Conservation (phyloP, 2,329 filamentous ascomycete species). For the Biscogniauxia marginata region DNA sequence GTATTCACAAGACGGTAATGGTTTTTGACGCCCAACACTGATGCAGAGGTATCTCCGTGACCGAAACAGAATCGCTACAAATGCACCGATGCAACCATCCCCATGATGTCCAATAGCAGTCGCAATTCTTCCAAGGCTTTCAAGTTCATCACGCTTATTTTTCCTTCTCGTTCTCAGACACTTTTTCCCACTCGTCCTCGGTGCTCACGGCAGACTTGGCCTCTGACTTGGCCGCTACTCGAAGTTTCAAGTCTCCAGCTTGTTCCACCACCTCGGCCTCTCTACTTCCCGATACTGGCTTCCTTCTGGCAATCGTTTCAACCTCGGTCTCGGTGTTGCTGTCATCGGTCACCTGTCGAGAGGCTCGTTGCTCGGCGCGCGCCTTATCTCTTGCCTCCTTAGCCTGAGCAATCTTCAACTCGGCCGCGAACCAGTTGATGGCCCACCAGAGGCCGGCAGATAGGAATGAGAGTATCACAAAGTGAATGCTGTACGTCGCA, state of each 20-base stretch:
- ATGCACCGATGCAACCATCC: conserved; percentile 6
- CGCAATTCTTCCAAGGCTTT: conserved; percentile 1
- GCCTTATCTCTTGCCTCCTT: conserved; percentile 43
- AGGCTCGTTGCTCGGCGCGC: conserved; percentile 35
- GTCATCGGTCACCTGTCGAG: conserved; percentile 38
- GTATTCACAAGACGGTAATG: conserved; percentile 3
- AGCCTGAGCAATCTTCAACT: conserved; percentile 50
- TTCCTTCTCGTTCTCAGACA: conserved; percentile 69
- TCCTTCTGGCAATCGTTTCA: conserved; percentile 36
- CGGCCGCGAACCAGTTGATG: conserved; percentile 94
- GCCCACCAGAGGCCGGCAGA: conserved; percentile 84
- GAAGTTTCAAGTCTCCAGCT: conserved; percentile 50
- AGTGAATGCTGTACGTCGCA: conserved; percentile 85
- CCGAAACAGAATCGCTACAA: conserved; percentile 14
- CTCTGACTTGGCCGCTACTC: conserved; percentile 38
- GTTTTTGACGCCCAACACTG: conserved; percentile 14
- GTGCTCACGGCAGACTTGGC: conserved; percentile 67
- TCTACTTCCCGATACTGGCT: conserved; percentile 34
- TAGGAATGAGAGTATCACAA: conserved; percentile 75
- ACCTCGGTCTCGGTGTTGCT: conserved; percentile 56
- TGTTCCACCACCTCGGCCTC: conserved; percentile 45
- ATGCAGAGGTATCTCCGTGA: conserved; percentile 17
- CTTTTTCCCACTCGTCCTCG: conserved; percentile 97
- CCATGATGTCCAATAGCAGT: conserved; percentile 5
- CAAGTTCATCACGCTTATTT: conserved; percentile 34